These are phyloP conservation scores for Populus euphratica DNA, from an alignment of 345 rosid species.

Conservation along the genomic window DNA sequence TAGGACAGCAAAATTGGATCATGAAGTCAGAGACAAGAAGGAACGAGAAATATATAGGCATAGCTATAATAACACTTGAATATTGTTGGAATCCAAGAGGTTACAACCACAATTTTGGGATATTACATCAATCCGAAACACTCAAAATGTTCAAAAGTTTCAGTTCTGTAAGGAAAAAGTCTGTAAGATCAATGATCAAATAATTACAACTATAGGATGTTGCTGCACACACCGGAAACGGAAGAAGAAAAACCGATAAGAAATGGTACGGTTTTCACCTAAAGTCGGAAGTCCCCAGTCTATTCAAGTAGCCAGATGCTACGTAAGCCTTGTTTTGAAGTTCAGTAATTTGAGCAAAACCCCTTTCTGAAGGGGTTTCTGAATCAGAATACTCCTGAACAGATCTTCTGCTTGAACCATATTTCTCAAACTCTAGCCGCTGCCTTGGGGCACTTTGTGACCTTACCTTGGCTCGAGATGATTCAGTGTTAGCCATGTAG, in stretches of 20 bases:
- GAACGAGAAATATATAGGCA: neutral
- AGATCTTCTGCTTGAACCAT: slow-evolving; percentile 36
- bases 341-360: slow-evolving; percentile 36
- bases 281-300: slow-evolving; percentile 28
- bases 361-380: slow-evolving; percentile 39
- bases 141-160: neutral
- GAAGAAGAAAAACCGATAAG: neutral
- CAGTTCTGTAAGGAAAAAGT: neutral
- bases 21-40: neutral
- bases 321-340: slow-evolving; percentile 32
- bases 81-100: neutral
- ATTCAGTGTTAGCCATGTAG: slow-evolving; percentile 42
- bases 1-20: neutral
- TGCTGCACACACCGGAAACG: slow-evolving; percentile 10
- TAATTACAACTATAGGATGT: slow-evolving; percentile 34
- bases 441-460: slow-evolving; percentile 95
- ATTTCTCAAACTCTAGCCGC: slow-evolving; percentile 61
- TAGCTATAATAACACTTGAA: neutral
- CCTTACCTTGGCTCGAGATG: slow-evolving; percentile 47
- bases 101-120: neutral
- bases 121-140: neutral
- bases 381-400: slow-evolving; percentile 44
- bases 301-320: slow-evolving; percentile 30
- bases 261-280: slow-evolving; percentile 26
- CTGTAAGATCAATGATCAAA: slow-evolving; percentile 11